These are phyloP conservation scores for Magnusiomyces paraingens DNA, from an alignment of 1,139 yeast genomes.

Conservation along the genomic window DNA sequence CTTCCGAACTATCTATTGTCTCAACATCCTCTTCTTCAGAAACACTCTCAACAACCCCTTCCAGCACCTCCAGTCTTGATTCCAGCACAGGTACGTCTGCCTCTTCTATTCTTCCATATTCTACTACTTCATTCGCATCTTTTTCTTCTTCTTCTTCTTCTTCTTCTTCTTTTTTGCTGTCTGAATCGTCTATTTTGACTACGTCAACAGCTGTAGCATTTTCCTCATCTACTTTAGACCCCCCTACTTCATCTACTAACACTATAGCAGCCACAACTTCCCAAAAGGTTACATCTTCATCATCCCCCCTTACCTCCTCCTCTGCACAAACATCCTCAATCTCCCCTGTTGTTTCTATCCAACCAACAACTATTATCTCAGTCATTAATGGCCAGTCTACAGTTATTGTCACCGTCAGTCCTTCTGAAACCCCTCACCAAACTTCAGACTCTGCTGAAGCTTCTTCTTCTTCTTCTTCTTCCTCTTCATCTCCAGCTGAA, in stretches of 20 bases:
- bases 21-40: conserved; percentile 8
- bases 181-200: no score
- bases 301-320: neutral
- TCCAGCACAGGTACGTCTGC: no score
- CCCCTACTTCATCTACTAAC: neutral
- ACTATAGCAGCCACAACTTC: neutral
- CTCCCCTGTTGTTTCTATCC: neutral
- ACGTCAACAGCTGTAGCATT: neutral
- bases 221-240: neutral
- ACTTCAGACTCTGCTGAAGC: conserved; percentile 7
- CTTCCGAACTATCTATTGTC: conserved; percentile 8
- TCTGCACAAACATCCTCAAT: neutral
- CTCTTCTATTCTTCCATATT: conserved; percentile 1
- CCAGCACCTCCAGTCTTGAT: no score
- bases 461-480: conserved; percentile 9
- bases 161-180: no score
- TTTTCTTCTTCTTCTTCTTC: neutral
- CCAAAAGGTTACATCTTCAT: conserved; percentile 7
- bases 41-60: neutral
- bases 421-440: neutral
- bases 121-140: neutral
- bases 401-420: conserved; percentile 8
- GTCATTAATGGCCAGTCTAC: conserved; percentile 7
- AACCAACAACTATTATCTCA: conserved; percentile 5
- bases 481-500: conserved; percentile 6